These are phyloP conservation scores for Colletotrichum eleusines DNA, from an alignment of 2,329 filamentous ascomycete species.

Conservation along the genomic window DNA sequence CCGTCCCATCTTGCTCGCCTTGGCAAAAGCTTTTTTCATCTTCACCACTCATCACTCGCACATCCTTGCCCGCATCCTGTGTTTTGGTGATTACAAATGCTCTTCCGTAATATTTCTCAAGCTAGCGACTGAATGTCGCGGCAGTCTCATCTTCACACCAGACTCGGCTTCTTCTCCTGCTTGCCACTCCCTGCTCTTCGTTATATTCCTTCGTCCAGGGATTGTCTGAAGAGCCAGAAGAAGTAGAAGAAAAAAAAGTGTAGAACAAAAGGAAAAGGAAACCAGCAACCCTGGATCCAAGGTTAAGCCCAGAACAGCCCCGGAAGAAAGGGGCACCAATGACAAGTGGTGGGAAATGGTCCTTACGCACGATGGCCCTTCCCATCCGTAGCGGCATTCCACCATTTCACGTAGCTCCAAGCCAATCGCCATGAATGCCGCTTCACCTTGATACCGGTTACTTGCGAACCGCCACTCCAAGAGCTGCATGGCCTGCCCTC, in stretches of 20 bases:
- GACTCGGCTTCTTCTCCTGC: neutral
- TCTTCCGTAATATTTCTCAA: neutral
- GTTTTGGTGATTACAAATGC: neutral
- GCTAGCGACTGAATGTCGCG: neutral
- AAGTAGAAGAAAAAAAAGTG: neutral
- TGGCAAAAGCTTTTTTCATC: slow-evolving; percentile 41
- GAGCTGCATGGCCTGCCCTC: neutral
- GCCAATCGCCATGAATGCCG: slow-evolving; percentile 1
- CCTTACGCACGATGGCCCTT: slow-evolving; percentile 3
- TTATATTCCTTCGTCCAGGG: neutral
- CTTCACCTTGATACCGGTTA: slow-evolving; percentile 6
- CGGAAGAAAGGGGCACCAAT: neutral
- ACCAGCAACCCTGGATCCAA: neutral
- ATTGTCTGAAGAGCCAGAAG: neutral
- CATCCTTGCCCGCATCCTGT: slow-evolving; percentile 10
- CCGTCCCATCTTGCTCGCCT: slow-evolving; percentile 22
- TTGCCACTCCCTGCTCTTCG: neutral
- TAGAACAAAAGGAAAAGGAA: neutral
- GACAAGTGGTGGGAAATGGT: neutral
- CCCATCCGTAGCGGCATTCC: neutral
- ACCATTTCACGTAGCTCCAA: neutral
- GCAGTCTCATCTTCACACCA: neutral
- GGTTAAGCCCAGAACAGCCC: neutral
- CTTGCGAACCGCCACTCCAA: slow-evolving; percentile 32
- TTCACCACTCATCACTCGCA: neutral